Percentiles rank a stretch among this genome's conserved stretches.
These are phyloP conservation scores for Trichoderma pleuroti DNA, from an alignment of 2,329 filamentous ascomycete genomes.

Conservation along the genomic window DNA sequence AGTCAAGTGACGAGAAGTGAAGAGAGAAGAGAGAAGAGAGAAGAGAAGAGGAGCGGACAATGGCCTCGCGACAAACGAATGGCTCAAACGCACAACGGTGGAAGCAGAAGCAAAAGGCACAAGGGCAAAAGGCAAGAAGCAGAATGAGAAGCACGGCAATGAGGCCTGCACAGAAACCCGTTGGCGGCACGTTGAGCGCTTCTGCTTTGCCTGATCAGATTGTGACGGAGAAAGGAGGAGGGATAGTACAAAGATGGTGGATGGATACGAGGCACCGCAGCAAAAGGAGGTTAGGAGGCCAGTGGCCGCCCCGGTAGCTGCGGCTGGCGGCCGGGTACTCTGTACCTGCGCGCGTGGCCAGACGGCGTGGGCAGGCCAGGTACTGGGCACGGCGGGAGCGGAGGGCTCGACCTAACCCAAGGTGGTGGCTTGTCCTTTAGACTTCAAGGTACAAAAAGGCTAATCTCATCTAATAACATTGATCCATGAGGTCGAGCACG, in stretches of 20 bases:
- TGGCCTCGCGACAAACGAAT: background rate
- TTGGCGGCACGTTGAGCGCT: background rate
- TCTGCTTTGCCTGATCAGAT: constrained; percentile 6
- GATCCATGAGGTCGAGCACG: background rate
- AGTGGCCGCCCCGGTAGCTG: constrained; percentile 12
- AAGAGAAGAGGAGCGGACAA: background rate
- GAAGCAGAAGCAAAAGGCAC: background rate
- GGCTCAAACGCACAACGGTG: background rate
- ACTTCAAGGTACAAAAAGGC: constrained; percentile 4
- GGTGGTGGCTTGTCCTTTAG: constrained; percentile 9
- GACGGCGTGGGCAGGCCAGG: background rate
- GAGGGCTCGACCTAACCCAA: background rate
- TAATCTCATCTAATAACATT: background rate
- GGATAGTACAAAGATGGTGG: constrained; percentile 1
- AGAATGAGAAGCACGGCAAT: background rate
- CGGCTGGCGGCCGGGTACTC: background rate
- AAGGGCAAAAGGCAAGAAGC: background rate
- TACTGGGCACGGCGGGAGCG: background rate
- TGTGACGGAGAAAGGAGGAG: constrained; percentile 16
- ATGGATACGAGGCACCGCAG: constrained; percentile 17
- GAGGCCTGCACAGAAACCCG: background rate
- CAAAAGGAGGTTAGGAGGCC: constrained; percentile 19
- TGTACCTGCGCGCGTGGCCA: background rate
- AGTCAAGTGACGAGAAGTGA: background rate
- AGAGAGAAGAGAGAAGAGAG: background rate